A percentile compares a stretch with the other conserved stretches of the same genome.
Conservation (phyloP, 805 yeast species). For the Saturnispora halmiae region DNA sequence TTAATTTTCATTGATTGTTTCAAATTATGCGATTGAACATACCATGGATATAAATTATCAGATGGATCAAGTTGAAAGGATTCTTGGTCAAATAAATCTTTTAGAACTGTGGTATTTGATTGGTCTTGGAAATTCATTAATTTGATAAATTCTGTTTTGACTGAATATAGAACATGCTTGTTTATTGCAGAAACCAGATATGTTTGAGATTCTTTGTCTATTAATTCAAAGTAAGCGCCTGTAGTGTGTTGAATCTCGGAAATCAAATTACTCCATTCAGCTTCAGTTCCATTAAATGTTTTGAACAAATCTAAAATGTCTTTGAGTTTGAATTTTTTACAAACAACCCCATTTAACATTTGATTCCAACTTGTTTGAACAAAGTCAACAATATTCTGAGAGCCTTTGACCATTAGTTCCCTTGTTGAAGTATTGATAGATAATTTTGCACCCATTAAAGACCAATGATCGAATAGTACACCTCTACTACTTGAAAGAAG, state of each 20-base stretch:
- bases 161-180: slow-evolving; percentile 18
- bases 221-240: slow-evolving; percentile 27
- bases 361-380: slow-evolving; percentile 29
- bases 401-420: slow-evolving; percentile 25
- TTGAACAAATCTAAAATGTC: slow-evolving; percentile 20
- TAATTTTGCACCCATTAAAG: slow-evolving; percentile 29
- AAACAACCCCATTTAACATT: slow-evolving; percentile 22
- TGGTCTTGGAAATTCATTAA: slow-evolving; percentile 23
- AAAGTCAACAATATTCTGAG: slow-evolving; percentile 22
- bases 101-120: slow-evolving; percentile 12
- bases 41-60: slow-evolving; percentile 28
- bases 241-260: slow-evolving; percentile 20
- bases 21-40: slow-evolving; percentile 17
- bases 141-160: slow-evolving; percentile 22
- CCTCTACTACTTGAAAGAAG: slow-evolving; percentile 27
- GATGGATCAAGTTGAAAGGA: slow-evolving; percentile 10
- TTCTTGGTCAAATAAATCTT: slow-evolving; percentile 11
- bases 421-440: slow-evolving; percentile 21
- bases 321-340: slow-evolving; percentile 15
- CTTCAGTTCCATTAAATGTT: background rate
- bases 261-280: slow-evolving; percentile 2
- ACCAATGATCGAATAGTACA: slow-evolving; percentile 27
- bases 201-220: slow-evolving; percentile 17
- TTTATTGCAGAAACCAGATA: slow-evolving; percentile 26
- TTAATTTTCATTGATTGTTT: slow-evolving; percentile 17